Conservation (phyloP, 2,329 filamentous ascomycete species). For the Phaeophleospora eucalypticola region DNA sequence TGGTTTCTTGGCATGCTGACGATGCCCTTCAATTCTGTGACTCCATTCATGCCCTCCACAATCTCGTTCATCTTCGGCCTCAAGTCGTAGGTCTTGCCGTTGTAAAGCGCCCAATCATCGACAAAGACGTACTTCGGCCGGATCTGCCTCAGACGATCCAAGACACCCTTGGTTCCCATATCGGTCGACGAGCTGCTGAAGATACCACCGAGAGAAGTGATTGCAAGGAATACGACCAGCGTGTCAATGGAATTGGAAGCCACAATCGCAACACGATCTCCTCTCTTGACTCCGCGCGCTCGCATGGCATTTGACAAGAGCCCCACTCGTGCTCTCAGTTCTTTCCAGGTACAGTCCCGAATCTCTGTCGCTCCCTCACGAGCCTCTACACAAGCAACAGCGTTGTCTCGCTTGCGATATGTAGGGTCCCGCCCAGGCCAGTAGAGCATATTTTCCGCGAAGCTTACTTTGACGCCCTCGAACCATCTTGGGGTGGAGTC, state of each 20-base stretch:
- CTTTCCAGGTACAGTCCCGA: constrained; percentile 60
- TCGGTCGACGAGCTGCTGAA: constrained; percentile 77
- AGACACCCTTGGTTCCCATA: constrained; percentile 73
- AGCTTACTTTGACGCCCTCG: constrained; percentile 67
- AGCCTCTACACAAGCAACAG: constrained; percentile 68
- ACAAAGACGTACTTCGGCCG: constrained; percentile 77
- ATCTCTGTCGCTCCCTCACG: constrained; percentile 59
- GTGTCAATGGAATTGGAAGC: constrained; percentile 73
- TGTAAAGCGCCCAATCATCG: constrained; percentile 76
- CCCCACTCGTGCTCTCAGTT: constrained; percentile 59
- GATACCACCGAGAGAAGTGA: constrained; percentile 65
- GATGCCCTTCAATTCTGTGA: constrained; percentile 58
- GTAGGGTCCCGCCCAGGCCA: constrained; percentile 50
- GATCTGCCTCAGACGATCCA: constrained; percentile 72
- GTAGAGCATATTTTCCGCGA: constrained; percentile 75
- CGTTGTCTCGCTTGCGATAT: constrained; percentile 63
- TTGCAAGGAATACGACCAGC: constrained; percentile 65
- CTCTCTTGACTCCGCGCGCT: constrained; percentile 60
- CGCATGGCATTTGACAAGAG: constrained; percentile 63
- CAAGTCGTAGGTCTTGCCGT: constrained; percentile 70
- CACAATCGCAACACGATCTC: constrained; percentile 72
- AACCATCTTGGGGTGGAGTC: constrained; percentile 74
- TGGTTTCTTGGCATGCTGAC: constrained; percentile 65
- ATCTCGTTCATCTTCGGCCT: constrained; percentile 67
- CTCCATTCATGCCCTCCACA: constrained; percentile 57